Conservation (phyloP, 768 basidiomycete genomes). For the Kwoniella shandongensis region DNA sequence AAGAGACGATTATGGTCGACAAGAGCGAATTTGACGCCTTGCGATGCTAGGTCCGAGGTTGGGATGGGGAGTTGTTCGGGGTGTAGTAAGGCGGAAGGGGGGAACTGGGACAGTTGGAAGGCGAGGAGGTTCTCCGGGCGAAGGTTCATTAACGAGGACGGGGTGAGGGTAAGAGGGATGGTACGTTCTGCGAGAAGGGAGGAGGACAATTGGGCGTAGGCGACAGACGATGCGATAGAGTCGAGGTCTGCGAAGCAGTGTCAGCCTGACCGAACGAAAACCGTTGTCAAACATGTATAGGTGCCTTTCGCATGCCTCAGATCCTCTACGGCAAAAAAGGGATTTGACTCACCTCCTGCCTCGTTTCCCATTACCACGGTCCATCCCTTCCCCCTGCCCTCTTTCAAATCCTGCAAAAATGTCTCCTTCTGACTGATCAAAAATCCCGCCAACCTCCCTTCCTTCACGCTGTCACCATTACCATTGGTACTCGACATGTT, state of each 20-base stretch:
- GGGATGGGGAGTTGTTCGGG: slow-evolving; percentile 63
- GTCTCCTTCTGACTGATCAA: slow-evolving; percentile 59
- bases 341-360: slow-evolving; percentile 70
- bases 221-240: slow-evolving; percentile 79
- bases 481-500: slow-evolving; percentile 6
- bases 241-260: slow-evolving; percentile 70
- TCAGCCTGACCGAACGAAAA: too few relatives aligned
- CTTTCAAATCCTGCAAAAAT: slow-evolving; percentile 64
- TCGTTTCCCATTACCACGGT: slow-evolving; percentile 92
- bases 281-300: neutral
- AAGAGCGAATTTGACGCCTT: slow-evolving; percentile 66
- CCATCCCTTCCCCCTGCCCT: slow-evolving; percentile 65
- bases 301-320: neutral
- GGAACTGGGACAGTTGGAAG: slow-evolving; percentile 59
- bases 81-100: slow-evolving; percentile 51
- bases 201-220: slow-evolving; percentile 73
- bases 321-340: neutral
- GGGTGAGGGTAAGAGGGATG: slow-evolving; percentile 72
- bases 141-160: slow-evolving; percentile 67
- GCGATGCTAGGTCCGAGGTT: slow-evolving; percentile 63
- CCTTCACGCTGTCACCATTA: neutral
- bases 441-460: slow-evolving; percentile 51
- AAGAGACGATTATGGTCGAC: slow-evolving; percentile 85
- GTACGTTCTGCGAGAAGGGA: slow-evolving; percentile 61
- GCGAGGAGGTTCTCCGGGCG: slow-evolving; percentile 86